A percentile compares a stretch with the other conserved stretches of the same genome.
These are phyloP conservation scores for Trifolium dubium DNA, from an alignment of 306 rosid species.

Conservation along the genomic window DNA sequence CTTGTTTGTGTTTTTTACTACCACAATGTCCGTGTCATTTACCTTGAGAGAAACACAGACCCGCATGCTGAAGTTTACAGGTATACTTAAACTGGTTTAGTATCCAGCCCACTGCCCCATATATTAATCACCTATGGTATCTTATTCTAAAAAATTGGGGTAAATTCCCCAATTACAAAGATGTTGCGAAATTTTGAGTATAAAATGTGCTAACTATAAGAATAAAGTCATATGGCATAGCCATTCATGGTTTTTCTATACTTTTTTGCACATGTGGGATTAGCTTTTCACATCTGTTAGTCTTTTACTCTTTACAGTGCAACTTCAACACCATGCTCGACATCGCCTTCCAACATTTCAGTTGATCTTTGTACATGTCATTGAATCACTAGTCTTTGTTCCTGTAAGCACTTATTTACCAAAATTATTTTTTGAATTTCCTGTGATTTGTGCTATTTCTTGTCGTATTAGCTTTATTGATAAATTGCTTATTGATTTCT, in stretches of 20 bases:
- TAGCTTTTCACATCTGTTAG: conserved; percentile 43
- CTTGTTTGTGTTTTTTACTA: conserved; percentile 93
- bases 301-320: conserved; percentile 73
- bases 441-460: conserved; percentile 23
- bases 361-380: conserved; percentile 95
- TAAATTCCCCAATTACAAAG: conserved; percentile 7
- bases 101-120: conserved; percentile 30
- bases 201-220: no score
- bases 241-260: no score
- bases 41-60: conserved; percentile 99
- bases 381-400: conserved; percentile 97
- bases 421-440: conserved; percentile 19
- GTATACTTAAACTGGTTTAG: conserved; percentile 39
- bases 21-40: conserved; percentile 98
- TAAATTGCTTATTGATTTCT: conserved; percentile 38
- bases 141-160: conserved; percentile 1
- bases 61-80: conserved; percentile 99
- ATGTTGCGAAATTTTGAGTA: not conserved
- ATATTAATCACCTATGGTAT: conserved; percentile 18
- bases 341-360: conserved; percentile 97
- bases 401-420: conserved; percentile 65
- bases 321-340: conserved; percentile 99
- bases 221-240: no score
- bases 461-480: conserved; percentile 28
- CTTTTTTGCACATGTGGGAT: no score